Percentiles rank a stretch among this genome's conserved stretches.
Conservation (phyloP, 176 grass and related monocot genomes). For the Cocos nucifera region DNA sequence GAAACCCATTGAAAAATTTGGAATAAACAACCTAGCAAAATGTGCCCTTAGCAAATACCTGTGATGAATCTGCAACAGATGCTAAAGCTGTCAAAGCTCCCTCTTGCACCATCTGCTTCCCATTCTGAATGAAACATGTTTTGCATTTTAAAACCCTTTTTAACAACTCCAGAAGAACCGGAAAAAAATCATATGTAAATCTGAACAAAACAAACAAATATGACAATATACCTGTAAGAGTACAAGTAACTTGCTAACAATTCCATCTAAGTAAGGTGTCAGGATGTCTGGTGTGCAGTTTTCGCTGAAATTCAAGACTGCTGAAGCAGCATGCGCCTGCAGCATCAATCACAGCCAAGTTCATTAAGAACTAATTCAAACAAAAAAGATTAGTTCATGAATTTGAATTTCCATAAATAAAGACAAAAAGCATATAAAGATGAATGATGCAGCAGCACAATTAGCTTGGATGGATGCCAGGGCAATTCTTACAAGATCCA, state of each 20-base stretch:
- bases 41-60: conserved; percentile 33
- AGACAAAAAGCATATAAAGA: too few relatives aligned
- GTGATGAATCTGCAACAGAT: conserved; percentile 97
- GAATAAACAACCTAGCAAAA: not conserved
- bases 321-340: conserved; percentile 93
- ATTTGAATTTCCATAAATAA: too few relatives aligned
- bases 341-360: not conserved
- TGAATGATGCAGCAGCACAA: too few relatives aligned
- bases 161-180: too few relatives aligned
- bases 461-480: too few relatives aligned
- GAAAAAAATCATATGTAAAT: too few relatives aligned
- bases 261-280: conserved; percentile 87
- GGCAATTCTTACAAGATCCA: too few relatives aligned
- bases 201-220: not conserved
- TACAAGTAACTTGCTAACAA: conserved; percentile 92
- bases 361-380: too few relatives aligned
- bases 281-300: conserved; percentile 96
- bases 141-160: too few relatives aligned
- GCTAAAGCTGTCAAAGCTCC: conserved; percentile 93
- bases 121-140: conserved; percentile 48
- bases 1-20: not conserved
- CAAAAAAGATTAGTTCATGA: too few relatives aligned
- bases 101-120: conserved; percentile 99
- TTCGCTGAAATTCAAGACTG: conserved; percentile 93
- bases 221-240: conserved; percentile 52